Percentiles rank a stretch among this genome's conserved stretches.
Conservation (phyloP, 2,329 filamentous ascomycete genomes). For the Rhexocercosporidium sp. region DNA sequence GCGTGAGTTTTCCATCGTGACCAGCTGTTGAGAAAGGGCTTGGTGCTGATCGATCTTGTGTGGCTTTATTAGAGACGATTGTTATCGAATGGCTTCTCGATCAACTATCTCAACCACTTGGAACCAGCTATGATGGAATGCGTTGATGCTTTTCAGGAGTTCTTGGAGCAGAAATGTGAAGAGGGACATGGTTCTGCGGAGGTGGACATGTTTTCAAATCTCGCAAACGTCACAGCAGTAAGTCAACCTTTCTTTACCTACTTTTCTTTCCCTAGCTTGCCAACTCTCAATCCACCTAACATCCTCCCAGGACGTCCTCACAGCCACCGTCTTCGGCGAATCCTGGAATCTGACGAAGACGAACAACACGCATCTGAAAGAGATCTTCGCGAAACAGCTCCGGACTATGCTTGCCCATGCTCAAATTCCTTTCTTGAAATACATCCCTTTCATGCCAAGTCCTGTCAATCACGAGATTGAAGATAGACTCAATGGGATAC, state of each 20-base stretch:
- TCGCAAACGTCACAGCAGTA: constrained; percentile 27
- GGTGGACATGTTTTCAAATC: constrained; percentile 21
- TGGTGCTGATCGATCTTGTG: background rate
- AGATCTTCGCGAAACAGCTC: constrained; percentile 20
- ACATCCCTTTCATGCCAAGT: constrained; percentile 22
- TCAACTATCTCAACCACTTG: constrained; percentile 30
- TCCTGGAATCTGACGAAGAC: constrained; percentile 27
- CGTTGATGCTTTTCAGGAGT: constrained; percentile 20
- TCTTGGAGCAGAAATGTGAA: constrained; percentile 20
- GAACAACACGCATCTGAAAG: constrained; percentile 23
- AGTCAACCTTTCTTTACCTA: background rate
- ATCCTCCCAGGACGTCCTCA: constrained; percentile 24
- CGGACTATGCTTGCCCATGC: constrained; percentile 18
- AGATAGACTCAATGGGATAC: constrained; percentile 18
- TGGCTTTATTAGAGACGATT: constrained; percentile 22
- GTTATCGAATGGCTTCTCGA: constrained; percentile 30
- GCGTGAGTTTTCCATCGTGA: constrained; percentile 13
- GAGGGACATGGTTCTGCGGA: constrained; percentile 19
- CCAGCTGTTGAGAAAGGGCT: too few species aligned
- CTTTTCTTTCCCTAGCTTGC: too few species aligned
- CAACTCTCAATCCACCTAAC: background rate
- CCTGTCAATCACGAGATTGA: constrained; percentile 8
- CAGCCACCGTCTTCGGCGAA: constrained; percentile 27
- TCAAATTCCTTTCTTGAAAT: constrained; percentile 25
- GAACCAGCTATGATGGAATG: constrained; percentile 30